Base-by-base conservation (phyloP, 176 grass and related monocot genomes). In the Paspalum vaginatum region DNA sequence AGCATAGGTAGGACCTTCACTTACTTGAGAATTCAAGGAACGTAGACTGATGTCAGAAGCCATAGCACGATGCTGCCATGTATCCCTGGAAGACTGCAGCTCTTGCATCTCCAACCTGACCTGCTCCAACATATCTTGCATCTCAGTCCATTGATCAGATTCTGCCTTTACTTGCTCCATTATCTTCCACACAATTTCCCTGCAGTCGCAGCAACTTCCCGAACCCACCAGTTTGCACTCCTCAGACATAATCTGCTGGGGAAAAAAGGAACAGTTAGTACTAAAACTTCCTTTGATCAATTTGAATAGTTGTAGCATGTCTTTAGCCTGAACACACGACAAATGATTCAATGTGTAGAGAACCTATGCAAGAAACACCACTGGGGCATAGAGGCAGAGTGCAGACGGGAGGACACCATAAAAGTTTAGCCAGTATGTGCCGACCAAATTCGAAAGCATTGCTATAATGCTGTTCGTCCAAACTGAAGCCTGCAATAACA, bases 71-170 rank as follows among this genome's bases (percentile, higher is more conserved):
- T 72, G 88, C 68, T 92, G 83, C 95, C 95, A 98, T 40, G 78
- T 72, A 42, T 94, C 92, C 44, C 85, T 91, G 17, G 92, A 92
- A 27, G 85, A 89, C 61, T 88, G 91, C 27, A 98, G 89, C 40
- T 98, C 92, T 22, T 92, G 89, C 88, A 98, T 98, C 61, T 98
- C 95, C 58, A 85, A 8, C 58, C 85, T 98, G 27, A 98, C 95
- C 85, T 98, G 92, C 45, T 94, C 89, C 85, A 98, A 39, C 95
- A 98, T 98, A 27, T 82, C 88, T 70, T 98, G 95, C 95, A 98
- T 94, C 70, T 98, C 89, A 38, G 74, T 92, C 95, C 95, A 98
- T 72, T 98, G 95, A 60, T 94, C 95, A 1, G 89, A 87, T 68
- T 98, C 95, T 2, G 86, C 65, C 51, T 89, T 98, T 27, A 98